A percentile compares a stretch with the other conserved stretches of the same genome.
Conservation (phyloP, 495 filamentous ascomycete genomes). For the Penicillium bialowiezense region DNA sequence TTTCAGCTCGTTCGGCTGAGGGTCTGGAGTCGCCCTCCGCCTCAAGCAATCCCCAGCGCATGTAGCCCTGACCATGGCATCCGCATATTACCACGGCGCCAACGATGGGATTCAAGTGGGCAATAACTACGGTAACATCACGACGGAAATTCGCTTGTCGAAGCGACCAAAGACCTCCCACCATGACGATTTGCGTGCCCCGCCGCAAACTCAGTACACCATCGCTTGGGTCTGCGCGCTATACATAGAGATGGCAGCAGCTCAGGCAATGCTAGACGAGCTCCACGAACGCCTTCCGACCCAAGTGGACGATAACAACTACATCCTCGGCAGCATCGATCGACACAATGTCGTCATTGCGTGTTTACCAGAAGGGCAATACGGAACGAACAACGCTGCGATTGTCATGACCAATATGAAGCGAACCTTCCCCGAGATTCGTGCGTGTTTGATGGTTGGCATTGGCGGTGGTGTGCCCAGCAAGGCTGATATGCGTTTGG, state of each 20-base stretch:
- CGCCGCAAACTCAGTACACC: slow-evolving; percentile 23
- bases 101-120: not conserved
- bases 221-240: slow-evolving; percentile 39
- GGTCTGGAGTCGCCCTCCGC: too few relatives aligned
- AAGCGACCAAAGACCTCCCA: not conserved
- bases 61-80: too few relatives aligned
- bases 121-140: not conserved
- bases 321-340: slow-evolving; percentile 28
- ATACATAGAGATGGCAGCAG: slow-evolving; percentile 32
- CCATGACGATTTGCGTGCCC: not conserved
- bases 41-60: too few relatives aligned
- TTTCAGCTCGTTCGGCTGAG: too few relatives aligned
- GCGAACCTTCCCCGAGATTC: slow-evolving; percentile 23
- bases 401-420: slow-evolving; percentile 17
- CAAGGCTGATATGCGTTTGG: slow-evolving; percentile 27
- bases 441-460: slow-evolving; percentile 31
- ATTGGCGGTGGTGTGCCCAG: slow-evolving; percentile 29
- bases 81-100: too few relatives aligned
- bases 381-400: slow-evolving; percentile 22
- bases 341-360: not conserved
- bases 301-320: slow-evolving; percentile 23
- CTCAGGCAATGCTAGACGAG: slow-evolving; percentile 29
- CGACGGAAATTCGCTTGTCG: not conserved
- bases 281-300: slow-evolving; percentile 17
- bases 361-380: not conserved